A percentile compares a stretch with the other conserved stretches of the same genome.
phyloP scores from a whole-genome alignment of 352 stramenopile species.

The Halophytophthora batemanensis region DNA sequence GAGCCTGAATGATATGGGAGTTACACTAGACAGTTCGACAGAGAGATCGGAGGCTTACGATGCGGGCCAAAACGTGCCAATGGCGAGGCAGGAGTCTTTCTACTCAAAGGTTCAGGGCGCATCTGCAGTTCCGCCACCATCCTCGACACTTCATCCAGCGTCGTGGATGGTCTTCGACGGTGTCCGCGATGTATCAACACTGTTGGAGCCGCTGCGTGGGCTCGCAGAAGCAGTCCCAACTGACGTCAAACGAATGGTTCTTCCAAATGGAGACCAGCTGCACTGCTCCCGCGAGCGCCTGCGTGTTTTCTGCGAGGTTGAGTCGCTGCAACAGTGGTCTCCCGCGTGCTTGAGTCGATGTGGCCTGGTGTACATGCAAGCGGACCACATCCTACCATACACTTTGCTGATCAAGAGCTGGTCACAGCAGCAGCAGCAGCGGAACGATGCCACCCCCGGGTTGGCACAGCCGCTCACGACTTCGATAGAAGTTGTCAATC shows the following conservation, averaged over 20 bases:
- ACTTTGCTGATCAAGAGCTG: slow-evolving; percentile 71
- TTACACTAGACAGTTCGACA: neutral
- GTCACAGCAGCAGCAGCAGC: slow-evolving; percentile 24
- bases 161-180: slow-evolving; percentile 73
- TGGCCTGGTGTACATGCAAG: slow-evolving; percentile 55
- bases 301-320: slow-evolving; percentile 59
- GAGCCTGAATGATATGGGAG: slow-evolving; percentile 8
- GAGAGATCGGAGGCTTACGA: neutral
- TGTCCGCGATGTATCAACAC: slow-evolving; percentile 16
- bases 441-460: slow-evolving; percentile 10
- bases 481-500: slow-evolving; percentile 18
- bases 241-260: slow-evolving; percentile 15
- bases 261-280: slow-evolving; percentile 66
- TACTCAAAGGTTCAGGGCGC: neutral
- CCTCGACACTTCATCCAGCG: slow-evolving; percentile 14
- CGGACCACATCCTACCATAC: slow-evolving; percentile 48
- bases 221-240: slow-evolving; percentile 17
- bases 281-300: slow-evolving; percentile 30
- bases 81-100: slow-evolving; percentile 6
- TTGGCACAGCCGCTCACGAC: slow-evolving; percentile 12
- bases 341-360: slow-evolving; percentile 45
- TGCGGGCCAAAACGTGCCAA: slow-evolving; percentile 1
- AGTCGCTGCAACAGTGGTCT: slow-evolving; percentile 49
- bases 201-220: slow-evolving; percentile 42
- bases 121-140: slow-evolving; percentile 5